These are phyloP conservation scores for Populus trichocarpa DNA, from an alignment of 441 rosid species.

Conservation along the genomic window DNA sequence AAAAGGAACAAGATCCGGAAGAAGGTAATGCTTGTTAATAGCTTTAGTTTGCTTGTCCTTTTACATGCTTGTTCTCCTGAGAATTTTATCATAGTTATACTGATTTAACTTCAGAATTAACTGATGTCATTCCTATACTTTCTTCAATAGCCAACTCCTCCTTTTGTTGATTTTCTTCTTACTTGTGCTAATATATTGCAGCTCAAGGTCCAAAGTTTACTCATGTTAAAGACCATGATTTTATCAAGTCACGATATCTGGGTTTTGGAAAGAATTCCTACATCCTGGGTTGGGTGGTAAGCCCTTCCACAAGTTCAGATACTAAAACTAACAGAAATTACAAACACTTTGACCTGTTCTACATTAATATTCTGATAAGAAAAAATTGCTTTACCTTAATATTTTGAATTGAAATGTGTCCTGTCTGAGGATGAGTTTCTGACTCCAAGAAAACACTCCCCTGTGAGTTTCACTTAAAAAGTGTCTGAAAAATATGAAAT, in stretches of 20 bases:
- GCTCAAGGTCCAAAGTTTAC: slow-evolving; percentile 55
- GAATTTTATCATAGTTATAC: background rate
- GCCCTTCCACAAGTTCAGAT: slow-evolving; percentile 11
- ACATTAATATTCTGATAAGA: background rate
- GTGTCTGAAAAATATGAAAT: background rate
- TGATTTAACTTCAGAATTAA: background rate
- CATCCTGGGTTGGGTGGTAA: slow-evolving; percentile 71
- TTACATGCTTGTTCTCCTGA: background rate
- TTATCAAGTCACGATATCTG: slow-evolving; percentile 62
- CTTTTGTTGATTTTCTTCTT: background rate
- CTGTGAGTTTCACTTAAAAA: background rate
- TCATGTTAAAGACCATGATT: slow-evolving; percentile 58
- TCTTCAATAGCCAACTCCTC: background rate
- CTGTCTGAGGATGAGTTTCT: background rate
- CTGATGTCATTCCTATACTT: background rate
- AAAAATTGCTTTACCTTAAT: background rate
- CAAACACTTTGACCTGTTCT: background rate
- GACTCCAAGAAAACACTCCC: background rate
- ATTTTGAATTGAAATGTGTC: background rate
- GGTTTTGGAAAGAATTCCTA: slow-evolving; percentile 63
- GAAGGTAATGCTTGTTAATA: slow-evolving; percentile 3
- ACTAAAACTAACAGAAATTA: background rate
- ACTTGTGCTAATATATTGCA: slow-evolving; percentile 28
- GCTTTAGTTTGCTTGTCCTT: background rate
- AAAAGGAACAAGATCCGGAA: slow-evolving; percentile 36